Percentiles rank a stretch among this genome's conserved stretches.
phyloP scores from a whole-genome alignment of 768 basidiomycete genomes.

The Suillus ampliporus region DNA sequence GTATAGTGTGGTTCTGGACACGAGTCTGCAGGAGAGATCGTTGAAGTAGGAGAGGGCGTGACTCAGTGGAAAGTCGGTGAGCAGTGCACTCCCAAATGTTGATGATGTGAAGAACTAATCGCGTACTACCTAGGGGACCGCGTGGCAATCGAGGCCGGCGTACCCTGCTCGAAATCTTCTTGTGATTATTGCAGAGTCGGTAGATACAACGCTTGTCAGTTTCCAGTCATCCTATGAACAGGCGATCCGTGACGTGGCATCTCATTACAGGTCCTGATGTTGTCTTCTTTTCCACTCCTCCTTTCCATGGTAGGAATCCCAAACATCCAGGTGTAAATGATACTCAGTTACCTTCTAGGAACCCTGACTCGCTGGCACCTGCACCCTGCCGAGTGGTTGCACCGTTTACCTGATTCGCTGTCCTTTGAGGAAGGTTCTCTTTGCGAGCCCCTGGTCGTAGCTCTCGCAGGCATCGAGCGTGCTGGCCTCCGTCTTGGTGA shows the following conservation, averaged over 20 bases:
- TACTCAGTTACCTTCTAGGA: conserved; percentile 39
- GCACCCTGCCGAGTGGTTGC: conserved; percentile 71
- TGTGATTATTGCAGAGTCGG: conserved; percentile 69
- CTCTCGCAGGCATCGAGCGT: conserved; percentile 70
- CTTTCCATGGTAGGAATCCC: conserved; percentile 57
- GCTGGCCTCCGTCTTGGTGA: conserved; percentile 69
- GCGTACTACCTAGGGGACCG: conserved; percentile 53
- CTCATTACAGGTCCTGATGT: conserved; percentile 41
- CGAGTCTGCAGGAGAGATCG: conserved; percentile 71
- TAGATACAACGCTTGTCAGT: conserved; percentile 63
- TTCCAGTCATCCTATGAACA: neutral
- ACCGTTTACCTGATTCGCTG: conserved; percentile 63
- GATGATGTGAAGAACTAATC: conserved; percentile 13
- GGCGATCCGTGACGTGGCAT: conserved; percentile 6
- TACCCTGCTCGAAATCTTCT: conserved; percentile 65
- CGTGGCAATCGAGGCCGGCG: conserved; percentile 73
- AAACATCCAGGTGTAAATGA: neutral
- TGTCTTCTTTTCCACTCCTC: conserved; percentile 76
- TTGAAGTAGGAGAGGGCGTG: conserved; percentile 69
- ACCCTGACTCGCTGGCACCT: conserved; percentile 70
- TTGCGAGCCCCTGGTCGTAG: conserved; percentile 71
- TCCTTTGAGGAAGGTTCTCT: conserved; percentile 72
- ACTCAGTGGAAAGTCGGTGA: conserved; percentile 66
- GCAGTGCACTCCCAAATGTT: neutral
- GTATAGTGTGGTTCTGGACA: conserved; percentile 69